Conservation (phyloP, 139 green algal species). For the Chlorella sp. region DNA sequence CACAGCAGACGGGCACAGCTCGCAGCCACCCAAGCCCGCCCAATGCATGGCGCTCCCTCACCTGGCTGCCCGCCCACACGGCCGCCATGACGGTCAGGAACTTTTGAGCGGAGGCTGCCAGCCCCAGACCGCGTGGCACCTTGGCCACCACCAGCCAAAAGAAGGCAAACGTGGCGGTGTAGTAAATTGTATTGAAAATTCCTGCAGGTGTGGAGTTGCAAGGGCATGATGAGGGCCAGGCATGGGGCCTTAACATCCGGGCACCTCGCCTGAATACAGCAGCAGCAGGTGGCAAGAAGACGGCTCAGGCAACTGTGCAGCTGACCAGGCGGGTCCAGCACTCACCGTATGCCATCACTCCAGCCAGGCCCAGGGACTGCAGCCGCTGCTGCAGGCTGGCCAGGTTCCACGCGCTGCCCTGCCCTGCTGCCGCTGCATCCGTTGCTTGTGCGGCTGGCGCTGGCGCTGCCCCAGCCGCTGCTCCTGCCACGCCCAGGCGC, state of each 20-base stretch:
- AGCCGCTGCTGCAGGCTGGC: slow-evolving; percentile 20
- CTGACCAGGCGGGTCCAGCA: neutral
- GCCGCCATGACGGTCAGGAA: slow-evolving; percentile 54
- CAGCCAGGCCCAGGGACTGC: slow-evolving; percentile 55
- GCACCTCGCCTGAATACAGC: too few relatives aligned
- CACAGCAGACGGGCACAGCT: too few relatives aligned
- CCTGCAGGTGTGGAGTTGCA: too few relatives aligned
- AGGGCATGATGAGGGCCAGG: neutral
- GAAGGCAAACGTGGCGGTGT: slow-evolving; percentile 53
- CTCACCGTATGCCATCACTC: slow-evolving; percentile 61
- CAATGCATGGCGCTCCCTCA: too few relatives aligned
- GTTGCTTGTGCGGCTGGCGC: neutral
- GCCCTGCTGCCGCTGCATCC: neutral
- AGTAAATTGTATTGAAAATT: slow-evolving; percentile 76
- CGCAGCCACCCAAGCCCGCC: too few relatives aligned
- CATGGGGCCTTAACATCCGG: too few relatives aligned
- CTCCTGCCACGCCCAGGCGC: neutral
- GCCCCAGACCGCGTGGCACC: slow-evolving; percentile 24
- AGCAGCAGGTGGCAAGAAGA: too few relatives aligned
- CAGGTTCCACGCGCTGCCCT: neutral
- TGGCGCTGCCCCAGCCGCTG: neutral
- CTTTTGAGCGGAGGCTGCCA: slow-evolving; percentile 7
- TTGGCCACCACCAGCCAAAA: slow-evolving; percentile 35
- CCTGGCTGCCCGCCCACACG: slow-evolving; percentile 75
- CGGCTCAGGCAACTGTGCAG: too few relatives aligned